These are phyloP conservation scores for Magnolia changhungtana DNA, from an alignment of 164 flowering plant species.

Conservation along the genomic window DNA sequence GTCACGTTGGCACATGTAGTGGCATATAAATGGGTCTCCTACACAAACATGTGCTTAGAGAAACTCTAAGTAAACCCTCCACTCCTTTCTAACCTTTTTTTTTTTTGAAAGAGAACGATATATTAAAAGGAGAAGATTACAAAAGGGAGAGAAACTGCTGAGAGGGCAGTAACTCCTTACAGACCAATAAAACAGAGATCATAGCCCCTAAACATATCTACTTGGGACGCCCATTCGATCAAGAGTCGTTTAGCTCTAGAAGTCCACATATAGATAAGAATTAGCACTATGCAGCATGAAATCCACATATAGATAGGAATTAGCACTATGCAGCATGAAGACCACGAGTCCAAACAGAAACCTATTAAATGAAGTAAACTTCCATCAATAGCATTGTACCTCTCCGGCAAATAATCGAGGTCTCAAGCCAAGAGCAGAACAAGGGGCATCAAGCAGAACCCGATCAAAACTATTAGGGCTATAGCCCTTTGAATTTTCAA, in stretches of 20 bases:
- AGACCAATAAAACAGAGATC: too few relatives aligned
- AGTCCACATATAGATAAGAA: not conserved
- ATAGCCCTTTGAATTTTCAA: constrained; percentile 77
- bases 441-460: constrained; percentile 97
- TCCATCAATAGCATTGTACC: constrained; percentile 34
- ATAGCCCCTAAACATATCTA: too few relatives aligned
- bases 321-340: not conserved
- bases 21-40: too few relatives aligned
- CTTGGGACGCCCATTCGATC: too few relatives aligned
- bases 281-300: not conserved
- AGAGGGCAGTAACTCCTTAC: too few relatives aligned
- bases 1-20: too few relatives aligned
- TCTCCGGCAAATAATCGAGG: constrained; percentile 84
- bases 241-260: too few relatives aligned
- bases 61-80: not conserved
- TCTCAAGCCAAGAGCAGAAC: constrained; percentile 98
- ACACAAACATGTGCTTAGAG: too few relatives aligned
- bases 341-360: not conserved
- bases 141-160: too few relatives aligned
- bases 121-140: too few relatives aligned
- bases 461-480: constrained; percentile 78
- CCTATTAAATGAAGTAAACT: not conserved
- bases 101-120: too few relatives aligned
- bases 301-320: not conserved
- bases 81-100: not conserved